These are phyloP conservation scores for Penicillium sp. DNA, from an alignment of 2,329 filamentous ascomycete genomes.

Conservation along the genomic window DNA sequence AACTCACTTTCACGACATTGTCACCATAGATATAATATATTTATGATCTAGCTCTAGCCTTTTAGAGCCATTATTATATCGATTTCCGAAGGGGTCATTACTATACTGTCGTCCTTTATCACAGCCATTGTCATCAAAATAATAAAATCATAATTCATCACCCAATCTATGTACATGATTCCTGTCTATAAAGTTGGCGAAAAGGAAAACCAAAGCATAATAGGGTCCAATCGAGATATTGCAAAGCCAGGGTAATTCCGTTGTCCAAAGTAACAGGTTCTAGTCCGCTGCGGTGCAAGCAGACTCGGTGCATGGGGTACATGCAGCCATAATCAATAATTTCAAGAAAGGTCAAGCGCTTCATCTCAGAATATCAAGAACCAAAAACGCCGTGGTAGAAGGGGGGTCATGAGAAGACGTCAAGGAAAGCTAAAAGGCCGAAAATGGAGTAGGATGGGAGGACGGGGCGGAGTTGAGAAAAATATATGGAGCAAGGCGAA, in stretches of 20 bases:
- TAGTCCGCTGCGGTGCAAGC: neutral
- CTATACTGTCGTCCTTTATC: neutral
- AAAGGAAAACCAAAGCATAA: neutral
- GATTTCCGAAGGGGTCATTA: neutral
- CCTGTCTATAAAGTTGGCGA: neutral
- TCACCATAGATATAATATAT: no score
- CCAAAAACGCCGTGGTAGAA: conserved; percentile 10
- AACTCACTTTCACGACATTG: no score
- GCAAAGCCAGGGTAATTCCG: conserved; percentile 2
- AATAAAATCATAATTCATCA: conserved; percentile 17
- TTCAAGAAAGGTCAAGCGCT: conserved; percentile 7
- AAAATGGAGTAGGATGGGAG: neutral
- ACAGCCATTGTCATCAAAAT: neutral
- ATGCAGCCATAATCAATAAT: conserved; percentile 4
- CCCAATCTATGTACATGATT: conserved; percentile 10
- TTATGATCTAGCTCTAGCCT: no score
- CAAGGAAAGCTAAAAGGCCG: neutral
- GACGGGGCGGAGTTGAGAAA: neutral
- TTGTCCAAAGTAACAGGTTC: neutral
- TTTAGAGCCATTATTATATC: neutral
- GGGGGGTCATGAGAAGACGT: conserved; percentile 5
- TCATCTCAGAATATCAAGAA: conserved; percentile 2
- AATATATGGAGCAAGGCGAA: neutral
- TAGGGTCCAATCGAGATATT: neutral
- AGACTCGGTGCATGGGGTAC: neutral